phyloP scores from a whole-genome alignment of 2,329 filamentous ascomycete genomes.

The Pseudogymnoascus sp. region DNA sequence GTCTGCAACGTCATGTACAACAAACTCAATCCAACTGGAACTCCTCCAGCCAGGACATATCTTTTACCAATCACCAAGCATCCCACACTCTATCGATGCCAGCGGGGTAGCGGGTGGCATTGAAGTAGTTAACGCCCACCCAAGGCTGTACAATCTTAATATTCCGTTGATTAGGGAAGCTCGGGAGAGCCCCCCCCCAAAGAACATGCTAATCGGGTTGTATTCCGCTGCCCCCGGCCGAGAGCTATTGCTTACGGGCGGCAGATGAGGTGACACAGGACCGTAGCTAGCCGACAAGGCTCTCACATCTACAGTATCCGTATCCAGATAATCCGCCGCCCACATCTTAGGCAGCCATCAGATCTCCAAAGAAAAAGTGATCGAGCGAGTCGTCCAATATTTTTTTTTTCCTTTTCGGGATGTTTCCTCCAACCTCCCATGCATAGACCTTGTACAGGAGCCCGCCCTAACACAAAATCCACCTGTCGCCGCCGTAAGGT shows the following conservation, averaged over 20 bases:
- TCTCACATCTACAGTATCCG: background rate
- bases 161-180: background rate
- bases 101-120: background rate
- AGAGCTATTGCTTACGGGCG: background rate
- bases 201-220: background rate
- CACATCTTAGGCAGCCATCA: background rate
- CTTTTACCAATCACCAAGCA: background rate
- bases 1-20: background rate
- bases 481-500: slow-evolving; percentile 4
- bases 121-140: background rate
- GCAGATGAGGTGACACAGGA: background rate
- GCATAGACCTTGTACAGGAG: background rate
- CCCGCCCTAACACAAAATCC: background rate
- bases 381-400: background rate
- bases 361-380: background rate
- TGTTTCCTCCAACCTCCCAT: background rate
- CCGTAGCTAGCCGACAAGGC: background rate
- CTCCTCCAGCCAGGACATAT: background rate
- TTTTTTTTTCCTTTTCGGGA: background rate
- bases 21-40: background rate
- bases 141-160: background rate
- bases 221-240: slow-evolving; percentile 1
- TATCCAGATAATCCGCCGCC: background rate
- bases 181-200: background rate
- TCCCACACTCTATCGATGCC: background rate